These are phyloP conservation scores for Vachellia collinsii DNA, from an alignment of 306 rosid species.

Conservation along the genomic window DNA sequence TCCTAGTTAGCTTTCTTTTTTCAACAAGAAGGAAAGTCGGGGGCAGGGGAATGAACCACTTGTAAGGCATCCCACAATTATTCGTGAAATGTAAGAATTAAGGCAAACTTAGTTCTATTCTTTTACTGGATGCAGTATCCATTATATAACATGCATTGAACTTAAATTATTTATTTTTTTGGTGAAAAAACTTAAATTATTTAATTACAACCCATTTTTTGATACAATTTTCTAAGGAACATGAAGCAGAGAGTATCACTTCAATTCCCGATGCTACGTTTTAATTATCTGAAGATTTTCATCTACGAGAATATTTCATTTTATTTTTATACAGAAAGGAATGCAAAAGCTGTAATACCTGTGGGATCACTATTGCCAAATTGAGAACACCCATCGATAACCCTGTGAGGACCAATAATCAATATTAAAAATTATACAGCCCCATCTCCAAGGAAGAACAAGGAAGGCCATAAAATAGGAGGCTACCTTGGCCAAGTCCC, in stretches of 20 bases:
- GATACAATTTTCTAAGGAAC: slow-evolving; percentile 5
- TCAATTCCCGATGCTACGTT: slow-evolving; percentile 27
- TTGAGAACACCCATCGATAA: slow-evolving; percentile 94
- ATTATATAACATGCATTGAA: slow-evolving; percentile 9
- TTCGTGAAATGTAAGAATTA: slow-evolving; percentile 7
- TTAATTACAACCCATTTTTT: slow-evolving; percentile 14
- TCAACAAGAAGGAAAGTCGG: too few species aligned
- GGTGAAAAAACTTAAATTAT: slow-evolving; percentile 28
- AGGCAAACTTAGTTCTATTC: too few species aligned
- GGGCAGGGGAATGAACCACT: too few species aligned
- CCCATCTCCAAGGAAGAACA: slow-evolving; percentile 31
- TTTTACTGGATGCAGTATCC: too few species aligned
- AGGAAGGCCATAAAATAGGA: slow-evolving; percentile 14
- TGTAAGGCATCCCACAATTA: neutral
- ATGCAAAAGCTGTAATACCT: slow-evolving; percentile 58
- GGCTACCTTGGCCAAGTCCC: slow-evolving; percentile 93
- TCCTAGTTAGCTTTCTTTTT: neutral
- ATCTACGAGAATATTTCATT: neutral
- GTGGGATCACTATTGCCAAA: slow-evolving; percentile 88
- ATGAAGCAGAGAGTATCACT: slow-evolving; percentile 15
- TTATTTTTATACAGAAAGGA: slow-evolving; percentile 6
- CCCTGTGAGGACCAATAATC: slow-evolving; percentile 59
- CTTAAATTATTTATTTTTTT: slow-evolving; percentile 30
- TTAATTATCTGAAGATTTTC: slow-evolving; percentile 2
- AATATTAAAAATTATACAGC: slow-evolving; percentile 33